Conservation (phyloP, 2,329 filamentous ascomycete species). For the Phoma sp. region DNA sequence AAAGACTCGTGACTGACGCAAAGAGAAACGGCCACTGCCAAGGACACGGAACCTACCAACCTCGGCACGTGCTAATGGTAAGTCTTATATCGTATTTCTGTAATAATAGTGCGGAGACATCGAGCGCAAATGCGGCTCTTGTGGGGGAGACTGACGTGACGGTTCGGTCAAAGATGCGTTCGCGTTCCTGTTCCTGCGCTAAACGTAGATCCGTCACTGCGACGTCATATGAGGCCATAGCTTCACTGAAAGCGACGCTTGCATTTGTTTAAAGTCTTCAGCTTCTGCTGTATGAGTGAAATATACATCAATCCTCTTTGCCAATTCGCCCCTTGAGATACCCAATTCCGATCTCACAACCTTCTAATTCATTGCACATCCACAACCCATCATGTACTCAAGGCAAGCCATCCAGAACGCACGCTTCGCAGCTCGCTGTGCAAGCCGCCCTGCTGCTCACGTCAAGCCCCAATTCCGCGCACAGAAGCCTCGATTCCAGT, state of each 20-base stretch:
- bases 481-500: conserved; percentile 43
- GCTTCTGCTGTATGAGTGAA: neutral
- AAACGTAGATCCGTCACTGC: conserved; percentile 8
- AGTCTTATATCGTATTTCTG: conserved; percentile 2
- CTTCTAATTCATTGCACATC: conserved; percentile 12
- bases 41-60: neutral
- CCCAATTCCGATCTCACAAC: neutral
- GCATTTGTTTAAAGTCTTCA: conserved; percentile 7
- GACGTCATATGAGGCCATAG: conserved; percentile 8
- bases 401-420: conserved; percentile 44
- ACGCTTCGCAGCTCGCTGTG: conserved; percentile 35
- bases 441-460: conserved; percentile 35
- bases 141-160: conserved; percentile 15
- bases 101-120: conserved; percentile 11
- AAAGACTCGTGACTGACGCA: too few species aligned
- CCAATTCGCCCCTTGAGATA: conserved; percentile 8
- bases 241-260: neutral
- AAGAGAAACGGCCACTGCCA: neutral
- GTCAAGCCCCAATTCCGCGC: conserved; percentile 35
- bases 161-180: neutral
- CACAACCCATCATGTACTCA: conserved; percentile 36
- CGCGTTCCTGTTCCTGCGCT: conserved; percentile 5
- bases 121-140: conserved; percentile 4
- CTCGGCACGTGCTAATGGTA: neutral
- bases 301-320: conserved; percentile 5